Percentiles rank a stretch among this genome's conserved stretches.
These are phyloP conservation scores for Phanerochaete sordida DNA, from an alignment of 768 basidiomycete species.

Conservation along the genomic window DNA sequence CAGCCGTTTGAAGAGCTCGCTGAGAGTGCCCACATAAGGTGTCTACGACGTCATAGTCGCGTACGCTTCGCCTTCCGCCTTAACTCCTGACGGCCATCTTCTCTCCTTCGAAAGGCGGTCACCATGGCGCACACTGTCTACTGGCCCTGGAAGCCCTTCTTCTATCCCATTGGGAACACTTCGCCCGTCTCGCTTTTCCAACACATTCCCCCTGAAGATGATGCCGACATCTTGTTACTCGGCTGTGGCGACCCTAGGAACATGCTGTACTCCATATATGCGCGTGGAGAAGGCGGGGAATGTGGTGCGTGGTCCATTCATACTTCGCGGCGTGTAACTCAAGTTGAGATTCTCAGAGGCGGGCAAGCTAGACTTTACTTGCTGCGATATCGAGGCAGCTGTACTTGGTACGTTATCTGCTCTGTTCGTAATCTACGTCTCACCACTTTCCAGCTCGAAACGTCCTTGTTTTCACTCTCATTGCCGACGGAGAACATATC, in stretches of 20 bases:
- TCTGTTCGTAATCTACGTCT: not conserved
- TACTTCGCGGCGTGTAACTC: no score
- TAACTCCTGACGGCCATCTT: no score
- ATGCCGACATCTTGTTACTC: slow-evolving; percentile 48
- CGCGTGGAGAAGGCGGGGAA: slow-evolving; percentile 17
- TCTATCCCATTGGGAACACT: slow-evolving; percentile 61
- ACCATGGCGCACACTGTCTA: slow-evolving; percentile 41
- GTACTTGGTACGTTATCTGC: slow-evolving; percentile 33
- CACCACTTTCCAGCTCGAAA: slow-evolving; percentile 47
- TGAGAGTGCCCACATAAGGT: no score
- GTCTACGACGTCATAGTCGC: no score
- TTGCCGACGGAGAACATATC: slow-evolving; percentile 29
- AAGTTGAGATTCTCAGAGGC: no score
- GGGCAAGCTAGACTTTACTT: slow-evolving; percentile 46
- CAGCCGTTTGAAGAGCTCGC: no score
- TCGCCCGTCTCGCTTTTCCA: slow-evolving; percentile 47
- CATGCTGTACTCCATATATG: slow-evolving; percentile 45
- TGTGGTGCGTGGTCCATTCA: no score
- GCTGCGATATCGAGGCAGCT: slow-evolving; percentile 47
- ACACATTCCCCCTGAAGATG: slow-evolving; percentile 42
- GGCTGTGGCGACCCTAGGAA: slow-evolving; percentile 58
- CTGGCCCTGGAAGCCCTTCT: slow-evolving; percentile 44
- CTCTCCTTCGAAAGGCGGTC: no score
- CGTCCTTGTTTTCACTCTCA: slow-evolving; percentile 40
- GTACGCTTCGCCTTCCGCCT: no score